phyloP scores from a whole-genome alignment of 495 filamentous ascomycete genomes.

The Hyaloscypha finlandica region DNA sequence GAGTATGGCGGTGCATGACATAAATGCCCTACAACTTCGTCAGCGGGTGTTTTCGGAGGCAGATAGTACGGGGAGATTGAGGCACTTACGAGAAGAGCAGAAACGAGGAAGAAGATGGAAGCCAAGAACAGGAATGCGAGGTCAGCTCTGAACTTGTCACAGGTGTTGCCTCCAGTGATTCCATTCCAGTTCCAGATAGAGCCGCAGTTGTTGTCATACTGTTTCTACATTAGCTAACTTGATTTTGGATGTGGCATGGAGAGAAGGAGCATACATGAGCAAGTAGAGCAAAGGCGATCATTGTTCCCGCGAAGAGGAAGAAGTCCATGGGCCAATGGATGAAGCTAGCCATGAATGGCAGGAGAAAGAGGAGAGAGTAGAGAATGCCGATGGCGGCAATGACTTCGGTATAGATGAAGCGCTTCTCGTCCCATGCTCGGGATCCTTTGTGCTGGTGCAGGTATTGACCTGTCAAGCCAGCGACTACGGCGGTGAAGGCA shows the following conservation, averaged over 20 bases:
- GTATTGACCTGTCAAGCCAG: constrained; percentile 58
- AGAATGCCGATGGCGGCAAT: constrained; percentile 57
- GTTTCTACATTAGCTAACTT: constrained; percentile 22
- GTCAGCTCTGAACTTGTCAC: constrained; percentile 59
- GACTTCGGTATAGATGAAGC: constrained; percentile 63
- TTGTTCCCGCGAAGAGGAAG: constrained; percentile 53
- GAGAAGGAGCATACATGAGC: constrained; percentile 39
- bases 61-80: neutral
- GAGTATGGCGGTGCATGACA: neutral
- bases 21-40: constrained; percentile 3
- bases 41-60: neutral
- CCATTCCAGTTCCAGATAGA: constrained; percentile 50
- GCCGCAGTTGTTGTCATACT: constrained; percentile 49
- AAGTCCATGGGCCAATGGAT: constrained; percentile 47
- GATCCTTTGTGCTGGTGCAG: constrained; percentile 36
- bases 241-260: neutral
- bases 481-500: constrained; percentile 48
- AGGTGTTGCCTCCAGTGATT: constrained; percentile 41
- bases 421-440: constrained; percentile 43
- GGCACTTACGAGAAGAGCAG: constrained; percentile 41
- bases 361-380: constrained; percentile 53
- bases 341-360: constrained; percentile 50
- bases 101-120: constrained; percentile 58
- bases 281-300: constrained; percentile 55
- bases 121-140: constrained; percentile 61